These are phyloP conservation scores for Malassezia sympodialis DNA, from an alignment of 1,284 basidiomycete genomes.

Conservation along the genomic window DNA sequence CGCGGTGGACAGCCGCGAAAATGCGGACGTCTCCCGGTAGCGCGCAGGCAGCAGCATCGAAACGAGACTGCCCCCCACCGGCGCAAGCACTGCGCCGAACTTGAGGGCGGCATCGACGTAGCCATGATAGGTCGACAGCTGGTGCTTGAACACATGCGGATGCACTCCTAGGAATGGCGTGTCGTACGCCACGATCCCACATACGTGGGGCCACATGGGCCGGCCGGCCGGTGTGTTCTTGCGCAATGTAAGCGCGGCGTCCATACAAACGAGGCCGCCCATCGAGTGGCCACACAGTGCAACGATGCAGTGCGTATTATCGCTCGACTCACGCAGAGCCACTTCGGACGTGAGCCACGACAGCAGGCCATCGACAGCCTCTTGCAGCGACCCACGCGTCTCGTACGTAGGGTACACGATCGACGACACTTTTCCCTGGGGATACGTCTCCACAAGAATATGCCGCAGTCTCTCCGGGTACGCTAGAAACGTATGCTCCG, in stretches of 20 bases:
- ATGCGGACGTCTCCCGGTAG: background rate
- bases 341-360: conserved; percentile 57
- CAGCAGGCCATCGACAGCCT: conserved; percentile 26
- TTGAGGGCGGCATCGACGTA: conserved; percentile 4
- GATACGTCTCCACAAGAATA: conserved; percentile 55
- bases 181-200: conserved; percentile 75
- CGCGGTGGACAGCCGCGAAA: conserved; percentile 7
- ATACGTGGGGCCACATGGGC: conserved; percentile 63
- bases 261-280: conserved; percentile 60
- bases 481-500: conserved; percentile 63
- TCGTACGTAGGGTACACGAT: conserved; percentile 81
- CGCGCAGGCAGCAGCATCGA: background rate
- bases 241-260: conserved; percentile 56
- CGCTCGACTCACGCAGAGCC: conserved; percentile 66
- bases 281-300: conserved; percentile 75
- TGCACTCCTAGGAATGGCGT: conserved; percentile 61
- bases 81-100: conserved; percentile 38
- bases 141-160: conserved; percentile 74
- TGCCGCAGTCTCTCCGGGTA: conserved; percentile 70
- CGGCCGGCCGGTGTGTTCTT: conserved; percentile 52
- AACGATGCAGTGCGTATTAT: conserved; percentile 43
- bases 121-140: conserved; percentile 59
- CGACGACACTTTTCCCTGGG: conserved; percentile 58
- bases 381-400: conserved; percentile 51
- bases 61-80: conserved; percentile 34